These are phyloP conservation scores for Trichoderma orchidacearum DNA, from an alignment of 495 filamentous ascomycete species.

Conservation along the genomic window DNA sequence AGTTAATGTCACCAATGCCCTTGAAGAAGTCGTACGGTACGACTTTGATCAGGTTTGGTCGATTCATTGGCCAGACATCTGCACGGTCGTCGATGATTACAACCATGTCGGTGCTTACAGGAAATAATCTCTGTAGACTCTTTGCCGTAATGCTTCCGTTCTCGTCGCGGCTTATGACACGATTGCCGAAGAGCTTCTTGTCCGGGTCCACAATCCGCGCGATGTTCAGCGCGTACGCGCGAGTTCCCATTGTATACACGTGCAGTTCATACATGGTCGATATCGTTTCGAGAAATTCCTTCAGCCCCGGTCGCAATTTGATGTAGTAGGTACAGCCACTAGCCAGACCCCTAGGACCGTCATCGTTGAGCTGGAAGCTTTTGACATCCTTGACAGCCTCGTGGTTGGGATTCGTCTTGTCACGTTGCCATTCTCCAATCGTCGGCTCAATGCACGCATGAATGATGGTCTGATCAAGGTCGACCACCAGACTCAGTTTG, in stretches of 20 bases:
- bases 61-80: slow-evolving; percentile 95
- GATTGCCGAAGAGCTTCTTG: slow-evolving; percentile 78
- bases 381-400: slow-evolving; percentile 78
- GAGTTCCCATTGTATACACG: slow-evolving; percentile 98
- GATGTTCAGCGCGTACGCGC: slow-evolving; percentile 84
- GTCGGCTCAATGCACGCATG: slow-evolving; percentile 96
- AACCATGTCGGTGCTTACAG: slow-evolving; percentile 96
- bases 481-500: slow-evolving; percentile 88
- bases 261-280: slow-evolving; percentile 83
- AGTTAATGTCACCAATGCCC: slow-evolving; percentile 98
- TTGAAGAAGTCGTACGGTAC: slow-evolving; percentile 93
- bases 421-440: slow-evolving; percentile 85
- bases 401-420: slow-evolving; percentile 81
- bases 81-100: slow-evolving; percentile 96
- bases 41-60: slow-evolving; percentile 88
- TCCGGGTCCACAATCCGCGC: slow-evolving; percentile 88
- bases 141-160: slow-evolving; percentile 86
- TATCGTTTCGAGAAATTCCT: slow-evolving; percentile 68
- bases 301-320: slow-evolving; percentile 88
- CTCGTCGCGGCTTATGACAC: slow-evolving; percentile 91
- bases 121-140: slow-evolving; percentile 82
- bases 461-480: slow-evolving; percentile 96
- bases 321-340: slow-evolving; percentile 88
- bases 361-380: slow-evolving; percentile 75
- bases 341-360: slow-evolving; percentile 50